phyloP scores from a whole-genome alignment of 495 filamentous ascomycete genomes.

The Parathielavia appendiculata region DNA sequence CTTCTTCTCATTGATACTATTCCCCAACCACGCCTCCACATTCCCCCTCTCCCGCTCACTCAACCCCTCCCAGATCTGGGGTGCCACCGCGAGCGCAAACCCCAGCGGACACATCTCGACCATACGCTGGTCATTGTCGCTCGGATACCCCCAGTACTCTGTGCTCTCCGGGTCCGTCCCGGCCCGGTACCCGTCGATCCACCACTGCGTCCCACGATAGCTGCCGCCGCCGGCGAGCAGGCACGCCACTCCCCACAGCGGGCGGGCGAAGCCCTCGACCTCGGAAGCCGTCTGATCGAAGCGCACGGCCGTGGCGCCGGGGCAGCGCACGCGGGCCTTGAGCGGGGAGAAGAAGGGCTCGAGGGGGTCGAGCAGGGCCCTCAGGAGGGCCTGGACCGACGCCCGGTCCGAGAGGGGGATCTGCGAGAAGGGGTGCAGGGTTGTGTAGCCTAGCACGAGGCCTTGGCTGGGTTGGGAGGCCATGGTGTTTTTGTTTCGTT shows the following conservation, averaged over 20 bases:
- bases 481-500: not conserved
- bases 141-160: conserved; percentile 70
- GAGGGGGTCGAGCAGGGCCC: conserved; percentile 57
- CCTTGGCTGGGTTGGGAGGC: conserved; percentile 28
- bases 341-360: conserved; percentile 58
- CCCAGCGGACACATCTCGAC: conserved; percentile 75
- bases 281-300: conserved; percentile 73
- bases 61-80: conserved; percentile 63
- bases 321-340: conserved; percentile 53
- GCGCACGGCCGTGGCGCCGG: conserved; percentile 60
- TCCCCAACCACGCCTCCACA: conserved; percentile 62
- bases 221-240: conserved; percentile 60
- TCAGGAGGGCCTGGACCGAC: conserved; percentile 54
- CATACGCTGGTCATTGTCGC: conserved; percentile 76
- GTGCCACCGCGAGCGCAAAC: conserved; percentile 58
- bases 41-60: conserved; percentile 53
- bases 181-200: conserved; percentile 60
- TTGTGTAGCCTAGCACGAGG: conserved; percentile 48
- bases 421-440: conserved; percentile 46
- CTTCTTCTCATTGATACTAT: conserved; percentile 69
- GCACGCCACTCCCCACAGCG: conserved; percentile 68
- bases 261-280: conserved; percentile 69
- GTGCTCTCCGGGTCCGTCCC: conserved; percentile 60
- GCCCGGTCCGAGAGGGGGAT: conserved; percentile 44
- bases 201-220: conserved; percentile 58